Base-by-base conservation (phyloP, 192 early-diverging fungal genomes). In the Dimargaris cristalligena region DNA sequence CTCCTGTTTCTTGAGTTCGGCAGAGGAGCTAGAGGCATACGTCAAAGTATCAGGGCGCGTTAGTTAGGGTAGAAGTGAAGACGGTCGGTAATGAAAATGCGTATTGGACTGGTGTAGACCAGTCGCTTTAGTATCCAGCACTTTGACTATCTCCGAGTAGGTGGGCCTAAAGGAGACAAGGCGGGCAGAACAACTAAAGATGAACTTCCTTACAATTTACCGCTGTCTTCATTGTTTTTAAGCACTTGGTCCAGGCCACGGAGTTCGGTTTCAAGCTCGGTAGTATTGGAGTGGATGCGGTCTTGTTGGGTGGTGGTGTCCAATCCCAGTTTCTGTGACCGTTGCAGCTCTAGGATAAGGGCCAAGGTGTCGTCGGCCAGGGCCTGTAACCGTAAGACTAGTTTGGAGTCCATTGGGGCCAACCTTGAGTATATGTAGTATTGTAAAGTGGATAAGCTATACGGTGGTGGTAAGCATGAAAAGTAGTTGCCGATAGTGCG, bases 1-100 rank as follows among this genome's bases (percentile, higher is more conserved):
- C 71, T 88, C 86, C 73, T 77, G 75, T 52, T 66, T 60, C 38
- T 76, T 71, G 25, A 78, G 69, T 44, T 82, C 74, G 51, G 63
- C 63, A 18, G 65, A 65, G 23, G 63, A 66, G 32, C 76, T 76
- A 8, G 50, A 10, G n/a, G n/a, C n/a, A 47, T 25, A 47, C 20
- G 46, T 18, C 25, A 18, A 47, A 3, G 25, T 6, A 1, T 22
- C 25, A 47, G 25, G 1, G 46, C n/a, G 20, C 25, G 1, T 25
- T 3, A 25, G 20, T 47, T 47, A 47, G 3, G 25, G 46, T 47
- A 47, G 25, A 47, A 18, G 25, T 47, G 25, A 3, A 18, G 25
- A 6, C 46, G 25, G 25, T 6, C n/a, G 25, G 46, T 22, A 47
- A 47, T 47, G 25, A 3, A 6, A 18, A 6, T 47, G 2, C 3